Evolutionary conservation across 2,329 filamentous ascomycete species (phyloP), one percentile per base, ranked within the genome.

Genomic region (Scytalidium lignicola): DNA sequence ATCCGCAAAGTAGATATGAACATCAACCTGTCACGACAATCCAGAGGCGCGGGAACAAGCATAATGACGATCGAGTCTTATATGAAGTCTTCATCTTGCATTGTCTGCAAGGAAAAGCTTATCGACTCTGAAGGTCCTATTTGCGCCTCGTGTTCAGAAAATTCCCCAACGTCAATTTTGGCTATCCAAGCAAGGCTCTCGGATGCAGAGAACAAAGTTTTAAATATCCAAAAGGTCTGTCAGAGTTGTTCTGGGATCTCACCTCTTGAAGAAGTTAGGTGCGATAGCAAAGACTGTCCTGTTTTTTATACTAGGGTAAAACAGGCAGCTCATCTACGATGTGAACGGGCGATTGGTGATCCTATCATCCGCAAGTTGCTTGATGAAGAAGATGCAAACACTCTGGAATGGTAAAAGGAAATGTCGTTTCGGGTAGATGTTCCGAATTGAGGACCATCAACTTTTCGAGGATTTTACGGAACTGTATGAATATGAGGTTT

Each of bases 21-120:
- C 48, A 22, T 60, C 2, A 58, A 59, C 17, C 44, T 56, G 21
- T 52, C 62, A 43, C 62, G 64, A 49, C 60, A 62, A 58, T 57
- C 58, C 52, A 60, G 69, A 69, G 58, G 85, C n/a, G 41, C 52
- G 1, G 48, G 47, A 10, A 50, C 55, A 13, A 59, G 46, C 20
- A 63, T 79, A 62, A 86, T 80, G 65, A 96, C 90, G 0, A 77
- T 99, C n/a, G 93, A 97, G 62, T 86, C 82, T n/a, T 99, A 96
- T 68, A 86, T 97, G 83, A 85, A 81, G 55, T 83, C 83, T 0
- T 86, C 85, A 0, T 80, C 83, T 2, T 99, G 93, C 64, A 69
- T 92, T 4, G 78, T 92, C 15, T 99, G 93, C 66, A 62, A 69
- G 9, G 66, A 71, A 19, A 65, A 69, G 28, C 67, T 71, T 13